Evolutionary conservation across 1,284 basidiomycete genomes (phyloP), one percentile per base, ranked within the genome.

Genomic region (Ceratobasidium sp.): DNA sequence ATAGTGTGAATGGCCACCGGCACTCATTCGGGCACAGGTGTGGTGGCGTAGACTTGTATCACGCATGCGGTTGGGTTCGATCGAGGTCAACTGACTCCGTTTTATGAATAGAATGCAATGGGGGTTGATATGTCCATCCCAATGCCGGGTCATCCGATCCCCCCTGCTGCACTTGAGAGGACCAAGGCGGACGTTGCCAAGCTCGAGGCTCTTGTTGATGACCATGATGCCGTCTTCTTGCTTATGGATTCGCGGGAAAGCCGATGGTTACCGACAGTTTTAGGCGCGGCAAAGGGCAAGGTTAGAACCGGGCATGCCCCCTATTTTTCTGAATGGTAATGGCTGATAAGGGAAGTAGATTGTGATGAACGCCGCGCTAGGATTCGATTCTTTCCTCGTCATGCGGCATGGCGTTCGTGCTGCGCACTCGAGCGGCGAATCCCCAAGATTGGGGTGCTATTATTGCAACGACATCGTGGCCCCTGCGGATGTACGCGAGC

Each of bases 381-480:
- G 98, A 0, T 99, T 98, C 79, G 98, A 99, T 78, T 94, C 93
- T 0, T 99, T 92, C 83, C 87, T 99, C 37, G 96, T 98, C 19
- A 98, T 98, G 97, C 88, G 98, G 0, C 97, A 98, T 80, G 97
- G 97, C 3, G 87, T 90, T 1, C 88, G 91, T 7, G 81, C 82
- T 22, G 80, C 84, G 0, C 76, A 79, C 43, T 80, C 81, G 1
- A 81, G 82, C 24, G 82, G 81, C 2, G 81, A 81, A 1, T 59
- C 46, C 14, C 31, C 54, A 22, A 82, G 85, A 13, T 83, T 98
- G 27, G 97, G 97, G 0, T 99, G 97, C 81, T 99, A 99, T 81
- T 99, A 96, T 80, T 99, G 98, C 83, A 98, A 98, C 78, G 98
- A 99, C 79, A 93, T 99, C 62, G 96, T 98, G 19, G 97, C 97